Evolutionary conservation across 441 rosid species (phyloP).

Genomic region (Gossypium schwendimanii): DNA sequence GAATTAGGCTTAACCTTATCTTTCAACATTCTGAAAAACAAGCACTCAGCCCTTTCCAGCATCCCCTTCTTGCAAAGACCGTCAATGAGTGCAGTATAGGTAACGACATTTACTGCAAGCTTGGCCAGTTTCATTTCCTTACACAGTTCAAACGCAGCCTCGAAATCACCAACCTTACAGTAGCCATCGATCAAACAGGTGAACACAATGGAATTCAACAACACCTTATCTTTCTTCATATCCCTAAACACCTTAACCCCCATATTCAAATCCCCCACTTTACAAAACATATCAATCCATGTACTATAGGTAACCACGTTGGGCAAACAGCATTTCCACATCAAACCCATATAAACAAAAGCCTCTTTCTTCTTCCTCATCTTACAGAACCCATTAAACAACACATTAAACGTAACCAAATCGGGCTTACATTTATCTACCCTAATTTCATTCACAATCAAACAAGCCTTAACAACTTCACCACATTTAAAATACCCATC

Average conservation of each 20-base stretch:
- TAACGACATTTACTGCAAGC: constrained; percentile 25
- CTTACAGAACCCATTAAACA: constrained; percentile 37
- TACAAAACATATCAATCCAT: constrained; percentile 33
- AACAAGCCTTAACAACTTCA: constrained; percentile 22
- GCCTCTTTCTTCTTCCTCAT: constrained; percentile 24
- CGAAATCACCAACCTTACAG: constrained; percentile 30
- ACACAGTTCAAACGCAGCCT: constrained; percentile 24
- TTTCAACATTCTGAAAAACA: constrained; percentile 22
- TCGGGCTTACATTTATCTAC: constrained; percentile 24
- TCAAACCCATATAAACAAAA: constrained; percentile 32
- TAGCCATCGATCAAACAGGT: constrained; percentile 39
- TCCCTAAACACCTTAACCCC: constrained; percentile 20
- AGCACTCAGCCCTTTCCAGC: constrained; percentile 23
- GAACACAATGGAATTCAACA: constrained; percentile 31
- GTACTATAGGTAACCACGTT: constrained; percentile 34
- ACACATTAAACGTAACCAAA: constrained; percentile 30
- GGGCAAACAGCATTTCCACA: constrained; percentile 30
- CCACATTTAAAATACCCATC: constrained; percentile 29
- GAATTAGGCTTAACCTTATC: constrained; percentile 24
- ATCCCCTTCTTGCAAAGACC: constrained; percentile 32
- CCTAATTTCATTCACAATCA: constrained; percentile 20
- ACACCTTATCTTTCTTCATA: constrained; percentile 27
- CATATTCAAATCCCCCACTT: constrained; percentile 20
- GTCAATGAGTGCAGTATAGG: constrained; percentile 30
- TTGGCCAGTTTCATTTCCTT: constrained; percentile 21